Evolutionary conservation across 2,329 filamentous ascomycete genomes (phyloP), one percentile per base, ranked within the genome.

Genomic region (Colletotrichum shisoi): DNA sequence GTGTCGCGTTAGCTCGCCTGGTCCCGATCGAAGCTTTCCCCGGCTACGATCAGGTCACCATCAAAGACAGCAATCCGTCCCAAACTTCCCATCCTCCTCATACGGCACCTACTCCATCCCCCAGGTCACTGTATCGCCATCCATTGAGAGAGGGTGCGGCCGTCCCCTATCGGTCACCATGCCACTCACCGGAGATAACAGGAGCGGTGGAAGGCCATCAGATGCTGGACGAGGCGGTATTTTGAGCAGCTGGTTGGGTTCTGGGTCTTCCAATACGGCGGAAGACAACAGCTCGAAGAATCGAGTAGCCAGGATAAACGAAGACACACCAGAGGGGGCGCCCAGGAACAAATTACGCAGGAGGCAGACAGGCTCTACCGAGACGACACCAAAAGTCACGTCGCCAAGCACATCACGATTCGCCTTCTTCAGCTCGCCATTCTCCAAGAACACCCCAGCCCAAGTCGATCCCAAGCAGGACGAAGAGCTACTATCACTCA

Each of bases 401-500:
- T 73, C 71, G 45, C 72, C 74, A 27, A 73, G 64, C n/a, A 71
- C 72, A 52, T 82, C 80, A 48, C 82, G 79, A 39, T 79, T 85
- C 68, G 78, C 80, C 45, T 82, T 84, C 70, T 74, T 85, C 52
- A 74, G 80, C 2, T 79, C 82, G 5, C 77, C 81, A 12, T 73
- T 83, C 51, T 81, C 77, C 5, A 78, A 80, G 31, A 74, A 80
- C 42, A 76, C 73, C 31, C 74, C 74, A 27, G 58, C 74, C 15
- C 57, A 73, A 69, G 27, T 71, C 64, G 24, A 63, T 58, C 21
- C 56, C 56, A 34, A 60, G 15, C 76, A 74, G 27, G 77, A 83
- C 62, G 86, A 89, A 67, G 84, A 87, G 65, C 79, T 88, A 6
- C 81, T 83, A 71, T 81, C 80, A 57, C 77, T 89, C 56, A 81